Evolutionary conservation across 495 filamentous ascomycete species (phyloP), one percentile per base, ranked within the genome.

Genomic region (Xylaria curta): DNA sequence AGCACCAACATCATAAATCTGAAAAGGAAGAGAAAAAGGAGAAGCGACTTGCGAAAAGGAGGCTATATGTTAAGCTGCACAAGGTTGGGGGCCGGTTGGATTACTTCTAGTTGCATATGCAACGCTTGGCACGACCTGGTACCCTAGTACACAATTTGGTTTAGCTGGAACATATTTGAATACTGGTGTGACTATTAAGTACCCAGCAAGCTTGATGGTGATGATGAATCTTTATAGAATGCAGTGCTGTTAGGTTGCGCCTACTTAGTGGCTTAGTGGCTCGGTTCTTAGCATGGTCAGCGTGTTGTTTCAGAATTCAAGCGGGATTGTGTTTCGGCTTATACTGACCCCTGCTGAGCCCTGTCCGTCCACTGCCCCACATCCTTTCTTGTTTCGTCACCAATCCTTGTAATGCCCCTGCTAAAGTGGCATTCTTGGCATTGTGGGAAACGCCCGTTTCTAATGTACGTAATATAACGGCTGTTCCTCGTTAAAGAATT

Each of bases 251-350:
- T 31, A 31, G 28, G 28, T 31, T 31, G 28, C 28, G 1, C 3
- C 28, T n/a, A n/a, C n/a, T n/a, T n/a, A n/a, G n/a, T n/a, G n/a
- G 28, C 28, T 3, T 31, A 36, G 33, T 36, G 33, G 33, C 28
- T 28, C 26, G 26, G 61, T 60, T 54, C 47, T 69, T 60, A 60
- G 68, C 66, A 63, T 28, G 66, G 46, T 66, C 65, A 65, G 72
- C 69, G 15, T 71, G 76, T 78, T 71, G 76, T 78, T 78, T 78
- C 76, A 78, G 74, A 76, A 70, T 61, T 51, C 15, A 59, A 67
- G 66, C 66, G 28, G 59, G 46, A 28, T 24, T 60, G 28, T 60
- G 51, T 59, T 68, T 58, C 38, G 38, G 53, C 49, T 38, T 53
- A 56, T 36, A 28, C 10, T 21, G 26, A 59, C 66, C 66, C 66